Evolutionary conservation across 2,329 filamentous ascomycete species (phyloP).

Genomic region (Rutstroemia sydowiana): DNA sequence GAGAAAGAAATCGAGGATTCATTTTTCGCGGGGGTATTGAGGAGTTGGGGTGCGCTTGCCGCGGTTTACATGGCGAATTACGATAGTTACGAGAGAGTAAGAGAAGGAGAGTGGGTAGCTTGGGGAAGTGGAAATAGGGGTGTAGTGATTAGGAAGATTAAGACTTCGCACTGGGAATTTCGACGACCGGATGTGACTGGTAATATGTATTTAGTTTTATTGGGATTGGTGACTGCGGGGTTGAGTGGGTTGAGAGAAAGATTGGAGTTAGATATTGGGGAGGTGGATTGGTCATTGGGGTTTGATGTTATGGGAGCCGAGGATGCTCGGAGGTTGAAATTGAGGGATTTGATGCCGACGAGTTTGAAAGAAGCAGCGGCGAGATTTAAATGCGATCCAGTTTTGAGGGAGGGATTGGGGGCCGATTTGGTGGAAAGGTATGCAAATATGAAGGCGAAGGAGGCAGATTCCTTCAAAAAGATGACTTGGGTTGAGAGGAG

Average conservation of each 20-base stretch:
- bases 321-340: conserved; percentile 42
- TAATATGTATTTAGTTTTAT: conserved; percentile 65
- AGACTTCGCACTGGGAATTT: conserved; percentile 64
- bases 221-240: conserved; percentile 53
- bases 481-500: conserved; percentile 14
- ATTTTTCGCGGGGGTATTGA: background rate
- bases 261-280: conserved; percentile 38
- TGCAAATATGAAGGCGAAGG: conserved; percentile 48
- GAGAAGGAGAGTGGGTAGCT: conserved; percentile 63
- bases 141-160: conserved; percentile 61
- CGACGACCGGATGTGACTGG: conserved; percentile 69
- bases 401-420: conserved; percentile 40
- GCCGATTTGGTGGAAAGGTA: conserved; percentile 47
- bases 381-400: conserved; percentile 40
- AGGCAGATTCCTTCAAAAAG: conserved; percentile 41
- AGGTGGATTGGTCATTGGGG: conserved; percentile 48
- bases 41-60: background rate
- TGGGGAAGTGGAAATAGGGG: conserved; percentile 80
- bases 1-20: background rate
- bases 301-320: conserved; percentile 36
- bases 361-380: conserved; percentile 47
- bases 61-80: conserved; percentile 49
- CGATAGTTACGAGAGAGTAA: conserved; percentile 44
- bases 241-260: conserved; percentile 42
- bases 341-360: conserved; percentile 46